Evolutionary conservation across 768 basidiomycete genomes (phyloP).

Genomic region (Termitomyces sp.): DNA sequence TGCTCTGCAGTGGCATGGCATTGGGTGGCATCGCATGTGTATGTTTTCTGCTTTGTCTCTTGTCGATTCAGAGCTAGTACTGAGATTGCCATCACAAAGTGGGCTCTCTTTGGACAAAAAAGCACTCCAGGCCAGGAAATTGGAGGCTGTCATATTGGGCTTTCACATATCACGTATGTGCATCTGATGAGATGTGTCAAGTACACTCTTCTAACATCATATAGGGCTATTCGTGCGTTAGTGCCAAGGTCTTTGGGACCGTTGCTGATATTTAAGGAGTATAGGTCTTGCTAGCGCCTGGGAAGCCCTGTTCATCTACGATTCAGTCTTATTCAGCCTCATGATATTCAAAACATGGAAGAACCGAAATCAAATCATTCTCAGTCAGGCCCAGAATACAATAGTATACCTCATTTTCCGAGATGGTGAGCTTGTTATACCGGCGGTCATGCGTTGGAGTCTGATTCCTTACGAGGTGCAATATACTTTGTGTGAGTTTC

Average conservation of each 20-base stretch:
- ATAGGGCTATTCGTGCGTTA: neutral
- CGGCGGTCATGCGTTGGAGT: neutral
- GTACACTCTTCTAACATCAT: neutral
- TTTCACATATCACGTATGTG: slow-evolving; percentile 26
- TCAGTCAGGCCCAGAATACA: slow-evolving; percentile 20
- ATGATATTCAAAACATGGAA: slow-evolving; percentile 42
- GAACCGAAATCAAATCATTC: slow-evolving; percentile 22
- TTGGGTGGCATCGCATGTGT: slow-evolving; percentile 31
- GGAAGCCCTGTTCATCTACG: slow-evolving; percentile 48
- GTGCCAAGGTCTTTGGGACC: neutral
- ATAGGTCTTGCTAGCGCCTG: slow-evolving; percentile 35
- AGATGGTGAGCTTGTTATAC: slow-evolving; percentile 34
- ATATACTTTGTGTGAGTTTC: slow-evolving; percentile 50
- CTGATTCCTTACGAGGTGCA: slow-evolving; percentile 30
- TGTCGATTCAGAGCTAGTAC: neutral
- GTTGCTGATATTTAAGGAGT: neutral
- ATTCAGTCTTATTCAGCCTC: slow-evolving; percentile 43
- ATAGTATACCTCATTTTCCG: slow-evolving; percentile 39
- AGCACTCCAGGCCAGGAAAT: neutral
- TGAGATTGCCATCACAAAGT: neutral
- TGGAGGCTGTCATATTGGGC: slow-evolving; percentile 31
- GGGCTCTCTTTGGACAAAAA: neutral
- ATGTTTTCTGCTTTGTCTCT: slow-evolving; percentile 15
- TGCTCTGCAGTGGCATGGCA: slow-evolving; percentile 26
- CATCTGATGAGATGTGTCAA: neutral